Evolutionary conservation across 805 yeast species (phyloP).

Genomic region (Cyberlindnera mrakii): DNA sequence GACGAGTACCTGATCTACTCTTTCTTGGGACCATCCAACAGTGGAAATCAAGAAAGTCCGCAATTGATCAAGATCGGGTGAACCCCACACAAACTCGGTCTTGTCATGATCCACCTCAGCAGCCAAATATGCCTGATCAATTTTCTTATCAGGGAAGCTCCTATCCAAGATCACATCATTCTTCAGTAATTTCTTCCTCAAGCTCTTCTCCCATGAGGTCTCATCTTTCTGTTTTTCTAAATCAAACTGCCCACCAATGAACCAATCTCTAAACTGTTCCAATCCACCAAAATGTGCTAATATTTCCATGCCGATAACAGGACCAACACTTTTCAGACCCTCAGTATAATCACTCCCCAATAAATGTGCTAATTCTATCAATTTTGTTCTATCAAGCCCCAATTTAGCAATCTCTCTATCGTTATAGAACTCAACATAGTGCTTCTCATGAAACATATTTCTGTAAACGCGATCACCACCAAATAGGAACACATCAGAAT

Average conservation of each 20-base stretch:
- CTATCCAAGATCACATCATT: conserved; percentile 53
- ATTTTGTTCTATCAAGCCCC: conserved; percentile 54
- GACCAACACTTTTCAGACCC: conserved; percentile 91
- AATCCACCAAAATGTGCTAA: conserved; percentile 71
- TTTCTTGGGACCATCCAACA: conserved; percentile 74
- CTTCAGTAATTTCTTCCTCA: conserved; percentile 49
- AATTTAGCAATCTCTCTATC: conserved; percentile 54
- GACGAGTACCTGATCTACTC: conserved; percentile 74
- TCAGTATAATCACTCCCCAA: conserved; percentile 94
- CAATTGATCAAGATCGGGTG: conserved; percentile 75
- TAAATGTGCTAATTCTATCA: conserved; percentile 77
- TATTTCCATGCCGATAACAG: conserved; percentile 86
- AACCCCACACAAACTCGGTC: conserved; percentile 83
- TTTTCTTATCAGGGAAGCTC: conserved; percentile 63
- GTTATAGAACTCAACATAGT: conserved; percentile 82
- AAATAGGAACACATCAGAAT: conserved; percentile 91
- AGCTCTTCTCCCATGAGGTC: conserved; percentile 46
- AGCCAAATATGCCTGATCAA: conserved; percentile 63
- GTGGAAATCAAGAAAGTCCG: conserved; percentile 61
- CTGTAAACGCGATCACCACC: conserved; percentile 83
- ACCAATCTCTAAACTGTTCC: conserved; percentile 33
- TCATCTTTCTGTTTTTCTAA: conserved; percentile 34
- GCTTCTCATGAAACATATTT: conserved; percentile 90
- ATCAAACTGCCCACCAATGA: conserved; percentile 35
- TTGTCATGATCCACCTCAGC: conserved; percentile 85